phyloP scores from a whole-genome alignment of 2,329 filamentous ascomycete genomes.

The Akanthomyces dipterigenus region DNA sequence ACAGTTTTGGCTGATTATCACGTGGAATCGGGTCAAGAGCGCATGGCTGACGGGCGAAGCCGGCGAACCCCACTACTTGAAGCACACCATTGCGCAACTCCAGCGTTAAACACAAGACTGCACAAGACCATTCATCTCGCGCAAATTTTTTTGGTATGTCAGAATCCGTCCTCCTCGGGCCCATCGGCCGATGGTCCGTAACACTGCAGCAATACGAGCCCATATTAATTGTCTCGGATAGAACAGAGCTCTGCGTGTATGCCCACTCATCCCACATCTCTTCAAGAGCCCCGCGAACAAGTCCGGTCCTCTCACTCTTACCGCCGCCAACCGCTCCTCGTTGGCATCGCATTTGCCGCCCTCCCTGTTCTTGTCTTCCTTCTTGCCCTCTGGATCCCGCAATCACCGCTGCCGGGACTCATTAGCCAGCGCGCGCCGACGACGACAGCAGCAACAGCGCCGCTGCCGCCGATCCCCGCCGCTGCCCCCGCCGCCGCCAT shows the following conservation, averaged over 20 bases:
- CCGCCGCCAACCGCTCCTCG: background rate
- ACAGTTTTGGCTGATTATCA: background rate
- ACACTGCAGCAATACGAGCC: background rate
- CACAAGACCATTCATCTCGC: background rate
- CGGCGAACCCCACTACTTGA: background rate
- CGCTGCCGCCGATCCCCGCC: background rate
- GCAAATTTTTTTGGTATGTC: background rate
- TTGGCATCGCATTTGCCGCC: background rate
- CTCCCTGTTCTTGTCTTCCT: background rate
- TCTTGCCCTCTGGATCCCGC: background rate
- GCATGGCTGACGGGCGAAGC: background rate
- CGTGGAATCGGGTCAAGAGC: background rate
- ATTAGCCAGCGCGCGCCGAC: background rate
- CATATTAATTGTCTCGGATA: background rate
- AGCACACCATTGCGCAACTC: background rate
- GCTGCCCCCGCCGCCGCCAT: background rate
- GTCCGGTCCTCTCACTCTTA: background rate
- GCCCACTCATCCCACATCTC: background rate
- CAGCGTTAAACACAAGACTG: background rate
- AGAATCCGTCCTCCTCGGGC: background rate
- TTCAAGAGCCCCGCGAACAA: conserved; percentile 2
- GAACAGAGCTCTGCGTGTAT: background rate
- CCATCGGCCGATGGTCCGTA: conserved; percentile 7
- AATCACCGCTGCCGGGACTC: background rate
- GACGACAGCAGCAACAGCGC: background rate